Evolutionary conservation across 805 yeast genomes (phyloP).

Genomic region (Yarrowia divulgata): DNA sequence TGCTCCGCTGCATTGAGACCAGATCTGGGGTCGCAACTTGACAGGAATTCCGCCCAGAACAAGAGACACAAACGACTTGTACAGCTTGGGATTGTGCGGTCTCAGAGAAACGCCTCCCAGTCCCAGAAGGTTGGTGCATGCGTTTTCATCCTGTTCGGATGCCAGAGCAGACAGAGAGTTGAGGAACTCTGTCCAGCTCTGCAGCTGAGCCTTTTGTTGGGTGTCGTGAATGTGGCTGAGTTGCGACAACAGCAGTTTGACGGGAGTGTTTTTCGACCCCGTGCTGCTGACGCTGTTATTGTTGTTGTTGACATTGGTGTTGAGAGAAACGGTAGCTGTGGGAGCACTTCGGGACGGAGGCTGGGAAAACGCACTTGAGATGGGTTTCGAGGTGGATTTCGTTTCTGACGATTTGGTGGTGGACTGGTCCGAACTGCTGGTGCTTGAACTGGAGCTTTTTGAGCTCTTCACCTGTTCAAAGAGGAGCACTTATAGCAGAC

Average conservation of each 20-base stretch:
- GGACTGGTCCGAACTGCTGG: not conserved
- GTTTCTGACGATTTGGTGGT: not conserved
- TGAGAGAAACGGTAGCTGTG: slow-evolving; percentile 22
- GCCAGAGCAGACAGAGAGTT: slow-evolving; percentile 47
- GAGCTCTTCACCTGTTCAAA: not conserved
- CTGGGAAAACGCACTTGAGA: slow-evolving; percentile 11
- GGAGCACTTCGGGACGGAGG: slow-evolving; percentile 24
- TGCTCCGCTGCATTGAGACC: slow-evolving; percentile 65
- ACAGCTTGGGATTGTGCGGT: slow-evolving; percentile 18
- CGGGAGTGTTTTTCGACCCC: slow-evolving; percentile 36
- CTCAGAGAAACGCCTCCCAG: slow-evolving; percentile 49
- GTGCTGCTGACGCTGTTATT: not conserved
- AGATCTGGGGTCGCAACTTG: slow-evolving; percentile 56
- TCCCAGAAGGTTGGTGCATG: slow-evolving; percentile 51
- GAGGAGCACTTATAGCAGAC: not conserved
- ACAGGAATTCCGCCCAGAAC: slow-evolving; percentile 59
- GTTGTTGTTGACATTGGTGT: slow-evolving; percentile 10
- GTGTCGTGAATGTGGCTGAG: slow-evolving; percentile 57
- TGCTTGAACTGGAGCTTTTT: slow-evolving; percentile 1
- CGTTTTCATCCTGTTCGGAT: slow-evolving; percentile 41
- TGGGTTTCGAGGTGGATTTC: slow-evolving; percentile 9
- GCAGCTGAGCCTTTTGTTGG: slow-evolving; percentile 52
- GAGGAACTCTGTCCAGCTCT: slow-evolving; percentile 58
- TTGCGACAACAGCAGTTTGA: slow-evolving; percentile 50
- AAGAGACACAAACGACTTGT: slow-evolving; percentile 47